Base-by-base conservation (phyloP, 2,329 filamentous ascomycete genomes). In the Gaeumannomyces sp. region DNA sequence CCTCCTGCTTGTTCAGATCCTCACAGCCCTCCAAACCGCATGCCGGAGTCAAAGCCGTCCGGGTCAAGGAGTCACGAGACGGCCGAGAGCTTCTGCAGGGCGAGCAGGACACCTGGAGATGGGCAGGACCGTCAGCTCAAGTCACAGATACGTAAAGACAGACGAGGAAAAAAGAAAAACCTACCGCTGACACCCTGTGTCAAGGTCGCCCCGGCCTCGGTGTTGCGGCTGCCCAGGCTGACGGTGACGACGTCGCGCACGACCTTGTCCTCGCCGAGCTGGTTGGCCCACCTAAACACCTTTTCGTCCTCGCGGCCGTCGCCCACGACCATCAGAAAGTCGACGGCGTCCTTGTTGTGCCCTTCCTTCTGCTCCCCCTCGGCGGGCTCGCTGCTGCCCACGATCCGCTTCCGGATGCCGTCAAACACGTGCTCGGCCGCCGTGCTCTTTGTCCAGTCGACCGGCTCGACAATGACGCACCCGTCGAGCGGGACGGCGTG, bases 241-340 rank as follows among this genome's bases (percentile, higher is more conserved):
- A 97, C 93, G 2, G 93, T 97, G 67, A 90, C 87, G 4, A 95
- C 91, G 64, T 92, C 83, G 62, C 87, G 78, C 59, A 93, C 82
- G 2, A 78, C 77, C 25, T 83, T 82, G 11, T 83, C 78, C 3
- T 83, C 81, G 28, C 82, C 82, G 14, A 97, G 79, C 61, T 86
- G 82, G 77, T 97, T 97, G 25, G 94, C 95, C 94, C 95, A 98
- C 67, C 89, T 89, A 79, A 97, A 98, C 27, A 97, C 90, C 70
- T 92, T 90, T 73, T 98, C 94, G 69, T 98, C 95, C 70, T 97
- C 94, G 38, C 94, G 88, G 58, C 93, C 92, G 72, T 97, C 93
- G 53, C 94, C 94, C 45, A 93, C 86, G 8, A 97, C 91, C 79
- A 97, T 87, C 65, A 98, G 77, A 75, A 97, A 98, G 73, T 97